Percentiles rank a stretch among this genome's conserved stretches.
phyloP scores from a whole-genome alignment of 2,329 filamentous ascomycete genomes.

The Alternaria consortialis region DNA sequence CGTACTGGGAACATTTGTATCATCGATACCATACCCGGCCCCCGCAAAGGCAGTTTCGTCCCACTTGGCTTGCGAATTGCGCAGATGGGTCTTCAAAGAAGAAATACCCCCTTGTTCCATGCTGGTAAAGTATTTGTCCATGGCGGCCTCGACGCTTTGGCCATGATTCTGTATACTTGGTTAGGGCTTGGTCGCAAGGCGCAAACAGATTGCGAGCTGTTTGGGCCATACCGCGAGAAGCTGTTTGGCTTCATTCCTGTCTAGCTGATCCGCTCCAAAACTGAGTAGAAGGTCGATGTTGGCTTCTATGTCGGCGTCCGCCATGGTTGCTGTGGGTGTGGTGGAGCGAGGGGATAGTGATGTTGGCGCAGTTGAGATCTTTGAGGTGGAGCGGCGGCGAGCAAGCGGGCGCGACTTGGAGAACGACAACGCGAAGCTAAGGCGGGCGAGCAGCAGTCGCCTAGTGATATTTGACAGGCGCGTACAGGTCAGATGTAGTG shows the following conservation, averaged over 20 bases:
- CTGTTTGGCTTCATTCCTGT: constrained; percentile 27
- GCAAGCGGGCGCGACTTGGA: constrained; percentile 11
- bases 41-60: constrained; percentile 42
- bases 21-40: constrained; percentile 44
- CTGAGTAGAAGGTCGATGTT: constrained; percentile 20
- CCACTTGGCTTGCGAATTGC: constrained; percentile 37
- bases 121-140: constrained; percentile 33
- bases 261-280: constrained; percentile 23
- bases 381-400: constrained; percentile 3
- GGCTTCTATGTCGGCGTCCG: constrained; percentile 17
- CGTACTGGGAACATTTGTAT: constrained; percentile 40
- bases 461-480: not conserved
- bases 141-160: constrained; percentile 34
- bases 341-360: not conserved
- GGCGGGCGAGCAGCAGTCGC: not conserved
- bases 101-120: constrained; percentile 20
- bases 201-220: constrained; percentile 5
- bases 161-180: constrained; percentile 31
- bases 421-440: not conserved
- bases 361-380: constrained; percentile 7
- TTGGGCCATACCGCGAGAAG: constrained; percentile 23
- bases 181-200: constrained; percentile 5
- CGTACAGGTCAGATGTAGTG: not conserved
- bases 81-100: constrained; percentile 31
- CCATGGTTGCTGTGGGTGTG: constrained; percentile 13